phyloP scores from a whole-genome alignment of 2,329 filamentous ascomycete genomes.

The Aspergillus pseudoviridinutans region DNA sequence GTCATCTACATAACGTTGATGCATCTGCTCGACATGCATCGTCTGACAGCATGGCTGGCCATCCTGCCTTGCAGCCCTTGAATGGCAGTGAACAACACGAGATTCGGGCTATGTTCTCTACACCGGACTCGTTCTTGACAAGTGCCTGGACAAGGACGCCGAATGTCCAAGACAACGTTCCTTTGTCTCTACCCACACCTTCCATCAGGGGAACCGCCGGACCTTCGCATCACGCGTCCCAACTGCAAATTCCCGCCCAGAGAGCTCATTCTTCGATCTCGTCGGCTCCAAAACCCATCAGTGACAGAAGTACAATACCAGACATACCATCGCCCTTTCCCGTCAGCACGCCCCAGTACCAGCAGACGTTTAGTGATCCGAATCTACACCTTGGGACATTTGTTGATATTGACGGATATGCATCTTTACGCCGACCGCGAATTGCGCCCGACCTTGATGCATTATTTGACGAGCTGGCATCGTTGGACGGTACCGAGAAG shows the following conservation, averaged over 20 bases:
- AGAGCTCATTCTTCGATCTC: conserved; percentile 13
- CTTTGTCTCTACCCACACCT: conserved; percentile 26
- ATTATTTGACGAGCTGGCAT: conserved; percentile 56
- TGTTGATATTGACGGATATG: conserved; percentile 29
- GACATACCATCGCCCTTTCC: conserved; percentile 22
- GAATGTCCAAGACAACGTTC: conserved; percentile 21
- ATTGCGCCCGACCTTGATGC: conserved; percentile 44
- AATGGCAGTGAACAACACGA: conserved; percentile 6
- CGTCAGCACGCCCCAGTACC: conserved; percentile 21
- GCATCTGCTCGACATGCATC: background rate
- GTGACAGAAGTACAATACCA: conserved; percentile 15
- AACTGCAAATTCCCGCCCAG: conserved; percentile 6
- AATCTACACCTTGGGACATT: conserved; percentile 24
- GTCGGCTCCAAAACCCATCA: conserved; percentile 16
- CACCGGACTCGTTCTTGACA: conserved; percentile 21
- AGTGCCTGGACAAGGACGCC: conserved; percentile 26
- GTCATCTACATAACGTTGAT: conserved; percentile 1
- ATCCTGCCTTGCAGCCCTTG: background rate
- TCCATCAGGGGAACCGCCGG: conserved; percentile 10
- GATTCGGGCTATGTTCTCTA: conserved; percentile 7
- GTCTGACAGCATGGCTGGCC: background rate
- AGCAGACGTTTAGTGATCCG: conserved; percentile 23
- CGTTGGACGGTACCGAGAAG: conserved; percentile 52
- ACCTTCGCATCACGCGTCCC: conserved; percentile 15
- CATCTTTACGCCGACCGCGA: conserved; percentile 22